Base-by-base conservation (phyloP, 495 filamentous ascomycete genomes). In the Neurospora tetrasperma region DNA sequence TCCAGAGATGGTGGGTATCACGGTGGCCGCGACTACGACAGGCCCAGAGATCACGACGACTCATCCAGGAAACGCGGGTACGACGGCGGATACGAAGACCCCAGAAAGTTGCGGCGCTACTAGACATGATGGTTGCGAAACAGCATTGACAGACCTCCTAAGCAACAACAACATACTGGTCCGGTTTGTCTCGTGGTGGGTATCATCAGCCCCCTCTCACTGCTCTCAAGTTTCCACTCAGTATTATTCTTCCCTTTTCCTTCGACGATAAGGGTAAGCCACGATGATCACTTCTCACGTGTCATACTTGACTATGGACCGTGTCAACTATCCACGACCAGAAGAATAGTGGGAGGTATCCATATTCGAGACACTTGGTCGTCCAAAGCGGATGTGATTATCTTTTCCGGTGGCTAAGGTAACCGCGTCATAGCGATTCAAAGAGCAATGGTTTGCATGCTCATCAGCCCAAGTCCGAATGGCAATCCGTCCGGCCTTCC, bases 51-150 rank as follows among this genome's bases (percentile, higher is more conserved):
- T 77, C 44, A 78, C 78, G 85, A 91, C 79, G 89, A 90, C 74
- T 88, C 54, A 23, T 62, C 85, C 75, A 84, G 90, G 62, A 88
- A 87, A 76, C 86, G 89, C 75, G 84, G 85, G 40, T 89, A 86
- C 76, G 91, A 93, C 70, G 89, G 88, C 72, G 86, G 88, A 74
- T 90, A 93, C 79, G 92, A 95, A 76, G 92, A 96, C 80, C 89
- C 91, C 44, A 88, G 93, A 72, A 91, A 90, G 79, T 87, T 93
- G 78, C 88, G 92, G 81, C 90, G 92, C 78, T 94, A 94, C 84
- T 94, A 79, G 54, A 62, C 54, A 62, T 62, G 54, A 27, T 62
- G 54, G 23, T 31, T 23, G 54, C 23, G 23, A 14, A 31, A 81
- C 73, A 77, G 72, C 74, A 77, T 73, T 59, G 43, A 73, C 66